These are phyloP conservation scores for Meira miltonrushii DNA, from an alignment of 1,284 basidiomycete genomes.

Conservation along the genomic window DNA sequence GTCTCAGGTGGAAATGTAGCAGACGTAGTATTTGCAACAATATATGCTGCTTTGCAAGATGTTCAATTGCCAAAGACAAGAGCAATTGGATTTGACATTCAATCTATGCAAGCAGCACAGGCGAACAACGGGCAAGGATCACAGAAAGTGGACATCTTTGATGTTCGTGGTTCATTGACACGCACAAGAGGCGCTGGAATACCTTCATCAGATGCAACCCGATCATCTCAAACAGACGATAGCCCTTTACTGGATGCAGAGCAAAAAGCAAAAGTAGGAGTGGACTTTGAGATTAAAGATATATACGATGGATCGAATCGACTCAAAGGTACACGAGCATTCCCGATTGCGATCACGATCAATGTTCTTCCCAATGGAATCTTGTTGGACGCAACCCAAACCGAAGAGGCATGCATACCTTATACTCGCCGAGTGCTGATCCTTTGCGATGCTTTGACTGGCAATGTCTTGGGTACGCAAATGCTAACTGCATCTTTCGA, in stretches of 20 bases:
- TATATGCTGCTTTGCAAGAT: conserved; percentile 38
- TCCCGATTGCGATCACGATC: conserved; percentile 44
- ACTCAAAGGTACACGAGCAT: conserved; percentile 27
- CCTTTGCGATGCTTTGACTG: conserved; percentile 16
- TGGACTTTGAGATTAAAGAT: conserved; percentile 42
- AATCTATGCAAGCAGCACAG: not conserved
- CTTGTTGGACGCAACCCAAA: conserved; percentile 37
- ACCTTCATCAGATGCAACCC: not conserved
- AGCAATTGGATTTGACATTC: conserved; percentile 34
- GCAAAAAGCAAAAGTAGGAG: conserved; percentile 10
- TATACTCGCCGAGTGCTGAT: conserved; percentile 31
- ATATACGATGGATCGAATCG: conserved; percentile 31
- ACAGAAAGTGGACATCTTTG: not conserved
- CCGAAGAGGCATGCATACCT: conserved; percentile 34
- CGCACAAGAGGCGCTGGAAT: not conserved
- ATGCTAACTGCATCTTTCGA: conserved; percentile 8
- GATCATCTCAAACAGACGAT: not conserved
- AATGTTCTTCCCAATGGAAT: conserved; percentile 31
- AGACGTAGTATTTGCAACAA: conserved; percentile 40
- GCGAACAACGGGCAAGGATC: not conserved
- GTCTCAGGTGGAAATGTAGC: conserved; percentile 44
- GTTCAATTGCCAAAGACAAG: conserved; percentile 36
- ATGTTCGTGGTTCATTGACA: not conserved
- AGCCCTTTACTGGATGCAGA: not conserved
- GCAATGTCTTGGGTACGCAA: conserved; percentile 25